Evolutionary conservation across 2,329 filamentous ascomycete species (phyloP).

Genomic region (Trichoderma atroviride): DNA sequence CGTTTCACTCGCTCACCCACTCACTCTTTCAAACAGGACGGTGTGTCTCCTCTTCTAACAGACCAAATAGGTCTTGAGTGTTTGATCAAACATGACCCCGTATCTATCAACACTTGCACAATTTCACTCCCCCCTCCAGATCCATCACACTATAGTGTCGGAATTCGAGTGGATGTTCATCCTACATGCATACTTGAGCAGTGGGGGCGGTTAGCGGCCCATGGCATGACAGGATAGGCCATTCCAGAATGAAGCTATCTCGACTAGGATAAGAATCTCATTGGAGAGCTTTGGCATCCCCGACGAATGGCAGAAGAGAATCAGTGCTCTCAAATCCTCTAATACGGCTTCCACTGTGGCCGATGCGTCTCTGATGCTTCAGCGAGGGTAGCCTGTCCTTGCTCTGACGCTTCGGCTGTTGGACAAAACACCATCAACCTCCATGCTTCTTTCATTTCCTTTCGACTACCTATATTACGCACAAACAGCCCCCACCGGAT

Average conservation of each 20-base stretch:
- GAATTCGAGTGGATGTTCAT: neutral
- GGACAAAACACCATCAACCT: neutral
- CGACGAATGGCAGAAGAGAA: slow-evolving; percentile 10
- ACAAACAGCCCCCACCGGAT: neutral
- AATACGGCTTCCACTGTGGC: neutral
- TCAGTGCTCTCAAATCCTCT: neutral
- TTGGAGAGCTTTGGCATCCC: neutral
- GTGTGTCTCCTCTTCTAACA: neutral
- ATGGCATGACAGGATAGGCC: neutral
- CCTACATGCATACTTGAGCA: neutral
- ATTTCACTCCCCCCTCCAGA: neutral
- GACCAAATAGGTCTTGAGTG: neutral
- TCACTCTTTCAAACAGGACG: neutral
- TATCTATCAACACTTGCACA: neutral
- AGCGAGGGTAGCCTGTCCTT: neutral
- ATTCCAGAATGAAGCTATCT: slow-evolving; percentile 1
- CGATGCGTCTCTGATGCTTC: neutral
- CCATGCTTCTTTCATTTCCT: neutral
- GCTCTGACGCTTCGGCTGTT: neutral
- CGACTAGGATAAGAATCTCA: neutral
- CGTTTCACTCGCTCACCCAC: neutral
- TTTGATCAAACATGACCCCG: neutral
- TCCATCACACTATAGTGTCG: neutral
- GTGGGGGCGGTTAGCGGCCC: slow-evolving; percentile 2
- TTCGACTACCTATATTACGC: neutral